Base-by-base conservation (phyloP, 331 rosid species). In the Cydonia oblonga region DNA sequence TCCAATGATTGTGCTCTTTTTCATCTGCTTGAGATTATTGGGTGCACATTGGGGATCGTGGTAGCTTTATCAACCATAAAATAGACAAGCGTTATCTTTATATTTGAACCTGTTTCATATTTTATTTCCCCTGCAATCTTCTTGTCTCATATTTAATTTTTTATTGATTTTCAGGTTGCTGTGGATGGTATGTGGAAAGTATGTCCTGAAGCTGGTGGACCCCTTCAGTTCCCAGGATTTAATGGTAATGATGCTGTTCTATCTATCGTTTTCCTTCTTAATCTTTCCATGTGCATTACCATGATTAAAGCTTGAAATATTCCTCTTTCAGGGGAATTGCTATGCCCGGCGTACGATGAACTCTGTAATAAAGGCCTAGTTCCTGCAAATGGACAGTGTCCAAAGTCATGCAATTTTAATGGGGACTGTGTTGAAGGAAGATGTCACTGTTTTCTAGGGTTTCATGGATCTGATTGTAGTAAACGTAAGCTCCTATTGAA, bases 361-460 rank as follows among this genome's bases (percentile, higher is more conserved):
- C 96, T 93, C 58, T 93, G 98, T 76, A 78, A 85, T 71, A 84
- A 86, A 33, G 84, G 72, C 46, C 71, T 85, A 19, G 75, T 84
- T 72, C 80, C 81, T 14, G 82, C 79, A 53, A 42, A 91, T 29
- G 96, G 92, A 25, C 89, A 84, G 70, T 93, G 98, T 62, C 90
- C 92, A 49, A 80, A 73, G 63, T 81, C 92, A 20, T 93, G 97
- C 80, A 86, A 80, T 79, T 93, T 89, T 81, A 93, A 88, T 74
- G 98, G 98, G 70, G 96, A 93, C 77, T 93, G 98, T 76, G 84
- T 93, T 19, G 91, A 89, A 70, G 98, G 96, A 80, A 87, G 78
- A 70, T 93, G 98, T 75, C 87, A 70, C 61, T 93, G 98, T 78
- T 91, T 93, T 81, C 81, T 87, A 29, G 98, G 97, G 76, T 89